phyloP scores from a whole-genome alignment of 805 yeast species.

The Lipomyces yamanashiensis region DNA sequence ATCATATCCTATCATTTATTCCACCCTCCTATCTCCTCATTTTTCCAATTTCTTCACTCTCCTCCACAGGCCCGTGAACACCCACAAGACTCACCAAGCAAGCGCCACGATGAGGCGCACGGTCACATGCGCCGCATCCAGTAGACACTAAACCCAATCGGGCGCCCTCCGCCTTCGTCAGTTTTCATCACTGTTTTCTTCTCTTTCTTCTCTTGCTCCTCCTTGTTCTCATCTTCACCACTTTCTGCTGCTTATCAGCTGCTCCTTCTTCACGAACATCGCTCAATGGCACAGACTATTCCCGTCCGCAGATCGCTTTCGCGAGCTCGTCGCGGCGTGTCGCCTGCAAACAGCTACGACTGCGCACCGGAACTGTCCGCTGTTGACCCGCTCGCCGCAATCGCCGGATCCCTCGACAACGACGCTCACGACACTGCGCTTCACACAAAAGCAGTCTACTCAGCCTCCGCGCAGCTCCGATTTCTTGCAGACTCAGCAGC shows the following conservation, averaged over 20 bases:
- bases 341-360: neutral
- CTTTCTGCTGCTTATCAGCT: neutral
- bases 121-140: neutral
- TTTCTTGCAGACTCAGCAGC: constrained; percentile 23
- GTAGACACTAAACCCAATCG: neutral
- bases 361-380: too few species aligned
- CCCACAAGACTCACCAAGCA: neutral
- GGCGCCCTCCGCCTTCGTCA: neutral
- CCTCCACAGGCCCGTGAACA: too few species aligned
- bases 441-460: constrained; percentile 18
- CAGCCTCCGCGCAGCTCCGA: constrained; percentile 33
- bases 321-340: neutral
- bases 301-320: neutral
- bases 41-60: too few species aligned
- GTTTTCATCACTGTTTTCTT: neutral
- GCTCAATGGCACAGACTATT: neutral
- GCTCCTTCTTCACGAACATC: neutral
- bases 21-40: too few species aligned
- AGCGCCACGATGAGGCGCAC: constrained; percentile 2
- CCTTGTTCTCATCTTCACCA: neutral
- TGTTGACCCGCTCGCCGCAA: constrained; percentile 1
- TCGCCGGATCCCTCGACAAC: neutral
- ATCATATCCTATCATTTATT: too few species aligned
- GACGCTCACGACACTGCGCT: neutral
- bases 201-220: constrained; percentile 6